Base-by-base conservation (phyloP, 495 filamentous ascomycete genomes). In the Zalerion maritima region DNA sequence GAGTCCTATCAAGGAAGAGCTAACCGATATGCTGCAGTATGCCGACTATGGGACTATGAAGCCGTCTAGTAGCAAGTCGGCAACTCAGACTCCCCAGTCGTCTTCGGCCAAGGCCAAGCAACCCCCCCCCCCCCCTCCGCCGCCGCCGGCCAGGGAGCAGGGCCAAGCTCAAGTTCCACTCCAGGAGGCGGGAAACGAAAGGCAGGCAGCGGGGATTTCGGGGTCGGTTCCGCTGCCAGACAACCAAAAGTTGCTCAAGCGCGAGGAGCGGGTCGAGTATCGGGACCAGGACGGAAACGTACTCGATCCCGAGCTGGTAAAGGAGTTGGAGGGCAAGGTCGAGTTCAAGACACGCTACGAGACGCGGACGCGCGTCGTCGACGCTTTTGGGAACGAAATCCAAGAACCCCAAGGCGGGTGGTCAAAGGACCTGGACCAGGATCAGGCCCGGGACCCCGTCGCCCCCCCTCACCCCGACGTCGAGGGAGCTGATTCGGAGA, bases 311-410 rank as follows among this genome's bases (percentile, higher is more conserved):
- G 73, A 78, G 42, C 71, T 93, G 37, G 87, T 97, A 24, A 71
- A 77, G 41, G 75, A 71, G 1, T 70, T 97, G 15, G 66, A 78
- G 43, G 89, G 87, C 42, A 87, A 93, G 55, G 85, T 96, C 15
- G 78, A 79, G 36, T 94, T 96, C 56, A 75, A 87, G 51, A 97
- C 89, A 5, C 73, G 76, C 31, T 94, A 94, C 46, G 87, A 94
- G 59, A 91, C 86, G 6, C 68, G 78, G 32, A 92, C 85, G 11
- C 73, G 81, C 24, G 51, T 97, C 29, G 64, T 97, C 24, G 83
- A 96, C 47, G 64, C 61, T 18, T 40, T 67, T 11, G 82, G 82
- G 25, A 83, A 81, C 38, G 78, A 83, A 50, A 52, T 84, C 24
- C 44, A 46, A 18, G 14, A 44, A 16, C 64, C 45, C 43, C 59